A percentile compares a stretch with the other conserved stretches of the same genome.
phyloP scores from a whole-genome alignment of 768 basidiomycete species.

The Tricholoma sp. region DNA sequence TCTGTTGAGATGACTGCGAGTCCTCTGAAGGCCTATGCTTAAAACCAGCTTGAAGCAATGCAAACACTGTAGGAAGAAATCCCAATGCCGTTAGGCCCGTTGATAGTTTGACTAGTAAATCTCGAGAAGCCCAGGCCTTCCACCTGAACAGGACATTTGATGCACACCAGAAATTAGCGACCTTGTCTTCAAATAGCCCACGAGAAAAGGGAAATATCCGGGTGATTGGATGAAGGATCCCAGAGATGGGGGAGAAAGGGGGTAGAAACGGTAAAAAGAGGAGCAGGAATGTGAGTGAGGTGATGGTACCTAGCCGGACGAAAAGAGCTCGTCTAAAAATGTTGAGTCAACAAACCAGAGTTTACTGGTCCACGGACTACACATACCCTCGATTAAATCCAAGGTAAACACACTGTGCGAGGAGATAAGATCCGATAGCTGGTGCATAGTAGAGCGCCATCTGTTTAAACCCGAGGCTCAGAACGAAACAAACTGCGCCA shows the following conservation, averaged over 20 bases:
- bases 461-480: conserved; percentile 91
- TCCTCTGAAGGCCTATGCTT: conserved; percentile 16
- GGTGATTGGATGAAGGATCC: conserved; percentile 58
- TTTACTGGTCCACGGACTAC: neutral
- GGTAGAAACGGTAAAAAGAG: conserved; percentile 81
- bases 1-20: conserved; percentile 5
- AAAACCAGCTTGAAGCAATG: conserved; percentile 33
- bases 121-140: conserved; percentile 46
- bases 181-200: conserved; percentile 92
- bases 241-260: conserved; percentile 46
- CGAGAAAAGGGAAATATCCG: conserved; percentile 92
- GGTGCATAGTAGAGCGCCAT: conserved; percentile 96
- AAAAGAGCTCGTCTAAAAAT: conserved; percentile 45
- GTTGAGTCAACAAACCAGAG: conserved; percentile 4
- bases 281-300: conserved; percentile 55
- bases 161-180: conserved; percentile 97
- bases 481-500: conserved; percentile 76
- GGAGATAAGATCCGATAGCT: conserved; percentile 83
- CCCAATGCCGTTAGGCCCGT: conserved; percentile 62
- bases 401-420: conserved; percentile 85
- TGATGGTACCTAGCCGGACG: conserved; percentile 58
- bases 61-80: conserved; percentile 58
- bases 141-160: conserved; percentile 88
- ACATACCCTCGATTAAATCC: conserved; percentile 68
- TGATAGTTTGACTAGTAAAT: conserved; percentile 59